Base-by-base conservation (phyloP, 2,329 filamentous ascomycete genomes). In the Drechslerella dactyloides region DNA sequence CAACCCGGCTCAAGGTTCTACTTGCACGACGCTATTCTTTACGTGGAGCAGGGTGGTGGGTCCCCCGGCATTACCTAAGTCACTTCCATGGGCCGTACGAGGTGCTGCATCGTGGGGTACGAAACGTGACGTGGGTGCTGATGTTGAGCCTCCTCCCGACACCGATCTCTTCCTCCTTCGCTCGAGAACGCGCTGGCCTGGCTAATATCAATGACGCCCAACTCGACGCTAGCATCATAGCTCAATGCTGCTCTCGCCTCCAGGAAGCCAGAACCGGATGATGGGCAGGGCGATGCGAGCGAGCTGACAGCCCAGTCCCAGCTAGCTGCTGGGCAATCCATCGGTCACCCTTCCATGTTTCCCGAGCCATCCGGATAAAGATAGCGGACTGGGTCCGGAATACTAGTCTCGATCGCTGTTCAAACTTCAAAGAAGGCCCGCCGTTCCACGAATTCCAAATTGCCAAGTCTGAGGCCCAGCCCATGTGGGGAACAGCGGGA, bases 361-460 rank as follows among this genome's bases (percentile, higher is more conserved):
- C 37, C 37, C 37, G 37, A 42, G n/a, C 37, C n/a, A 13, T 17
- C 37, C n/a, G 37, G 37, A 13, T 13, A 17, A 42, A 2, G 37
- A 53, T 27, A 37, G 52, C 48, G 37, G 59, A 59, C 66, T 53
- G 37, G 53, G 33, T 35, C 13, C 42, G 44, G 58, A 44, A 69
- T 60, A 63, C 35, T 53, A 51, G 24, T 54, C 55, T 51, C 56
- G 30, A 27, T 50, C 13, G 30, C 5, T 23, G 21, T 51, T 44
- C 21, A 44, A 42, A 13, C 24, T 27, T 21, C 52, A 19, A 37
- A 8, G 19, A 1, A 42, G 57, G 42, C 48, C 35, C 5, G 23
- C 27, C 19, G 23, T 51, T 19, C 60, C 40, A 55, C 30, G 37
- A 65, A 72, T 72, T 72, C 60, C 68, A 72, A 72, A 72, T 72